Percentiles rank a stretch among this genome's conserved stretches.
These are phyloP conservation scores for Zygoascus sp. DNA, from an alignment of 1,139 yeast species.

Conservation along the genomic window DNA sequence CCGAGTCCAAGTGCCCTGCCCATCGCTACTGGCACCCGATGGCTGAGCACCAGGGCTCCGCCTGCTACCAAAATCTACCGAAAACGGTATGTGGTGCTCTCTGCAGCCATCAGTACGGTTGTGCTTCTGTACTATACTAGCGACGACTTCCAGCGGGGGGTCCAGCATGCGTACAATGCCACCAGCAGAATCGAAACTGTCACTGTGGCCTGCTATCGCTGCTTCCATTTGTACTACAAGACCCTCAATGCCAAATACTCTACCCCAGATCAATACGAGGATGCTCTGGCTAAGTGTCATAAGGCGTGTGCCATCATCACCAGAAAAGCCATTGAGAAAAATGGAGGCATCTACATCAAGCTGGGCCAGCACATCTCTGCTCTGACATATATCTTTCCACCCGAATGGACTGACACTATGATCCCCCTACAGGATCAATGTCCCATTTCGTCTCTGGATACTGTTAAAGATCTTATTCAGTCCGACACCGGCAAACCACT, in stretches of 20 bases:
- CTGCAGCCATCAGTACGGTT: conserved; percentile 13
- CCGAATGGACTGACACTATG: conserved; percentile 95
- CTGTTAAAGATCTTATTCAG: conserved; percentile 59
- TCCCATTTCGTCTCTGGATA: conserved; percentile 71
- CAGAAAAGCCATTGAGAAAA: conserved; percentile 68
- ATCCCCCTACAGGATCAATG: conserved; percentile 87
- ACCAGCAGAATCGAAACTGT: conserved; percentile 33
- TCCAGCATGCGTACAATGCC: conserved; percentile 29
- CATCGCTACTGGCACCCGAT: no score
- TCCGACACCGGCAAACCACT: conserved; percentile 61
- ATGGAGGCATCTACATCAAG: conserved; percentile 92
- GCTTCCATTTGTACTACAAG: conserved; percentile 47
- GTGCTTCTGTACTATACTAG: conserved; percentile 36
- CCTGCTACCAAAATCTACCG: background rate
- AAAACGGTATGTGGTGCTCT: background rate
- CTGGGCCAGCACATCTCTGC: conserved; percentile 94
- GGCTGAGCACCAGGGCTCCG: no score
- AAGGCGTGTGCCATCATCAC: conserved; percentile 74
- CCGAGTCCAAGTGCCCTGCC: background rate
- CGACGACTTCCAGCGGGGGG: conserved; percentile 38
- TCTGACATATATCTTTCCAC: conserved; percentile 81
- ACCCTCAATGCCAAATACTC: conserved; percentile 48
- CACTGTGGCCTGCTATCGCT: conserved; percentile 30
- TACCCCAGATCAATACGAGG: conserved; percentile 46
- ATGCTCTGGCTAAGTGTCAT: conserved; percentile 63